Base-by-base conservation (phyloP, 176 grass and related monocot species). In the Phoenix roebelenii region DNA sequence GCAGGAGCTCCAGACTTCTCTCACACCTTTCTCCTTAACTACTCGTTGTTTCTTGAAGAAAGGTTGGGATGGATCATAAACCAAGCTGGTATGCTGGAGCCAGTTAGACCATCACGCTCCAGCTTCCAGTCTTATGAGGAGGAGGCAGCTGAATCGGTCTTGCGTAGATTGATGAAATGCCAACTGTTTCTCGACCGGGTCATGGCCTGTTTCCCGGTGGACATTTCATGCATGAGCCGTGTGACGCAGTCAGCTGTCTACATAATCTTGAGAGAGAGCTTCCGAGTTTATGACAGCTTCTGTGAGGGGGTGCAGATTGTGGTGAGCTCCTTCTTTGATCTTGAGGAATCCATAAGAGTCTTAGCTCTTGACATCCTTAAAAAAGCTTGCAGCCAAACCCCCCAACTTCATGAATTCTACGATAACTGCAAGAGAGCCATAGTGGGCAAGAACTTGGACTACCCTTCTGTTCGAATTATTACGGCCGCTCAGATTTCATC, bases 191-290 rank as follows among this genome's bases (percentile, higher is more conserved):
- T 98, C 0, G 84, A 98, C 58, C 79, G 80, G 6, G 82, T 81
- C 59, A 82, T 92, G 75, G 84, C 85, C 73, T 79, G 83, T 12
- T 73, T 85, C 3, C 81, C 78, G 1, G 73, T 75, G 24, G 73
- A 92, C 69, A 69, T 70, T 54, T 61, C 25, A 4, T 49, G 75
- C 12, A 59, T 30, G 49, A 68, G 85, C 70, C 55, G 71, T 14
- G 73, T 78, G 6, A 66, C 77, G 4, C 73, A 65, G 22, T 89
- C 84, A 30, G 79, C 87, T 14, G 75, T 92, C 63, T 57, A 76
- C 74, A 83, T 98, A 82, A 82, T 85, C 52, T 77, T 98, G 71
- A 78, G 82, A 52, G 93, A 98, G 66, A 98, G 93, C 73, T 83
- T 98, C 72, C 86, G 80, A 59, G 93, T 92, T 50, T 92, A 98